Evolutionary conservation across 441 rosid genomes (phyloP).

Genomic region (Erodium moschatum): DNA sequence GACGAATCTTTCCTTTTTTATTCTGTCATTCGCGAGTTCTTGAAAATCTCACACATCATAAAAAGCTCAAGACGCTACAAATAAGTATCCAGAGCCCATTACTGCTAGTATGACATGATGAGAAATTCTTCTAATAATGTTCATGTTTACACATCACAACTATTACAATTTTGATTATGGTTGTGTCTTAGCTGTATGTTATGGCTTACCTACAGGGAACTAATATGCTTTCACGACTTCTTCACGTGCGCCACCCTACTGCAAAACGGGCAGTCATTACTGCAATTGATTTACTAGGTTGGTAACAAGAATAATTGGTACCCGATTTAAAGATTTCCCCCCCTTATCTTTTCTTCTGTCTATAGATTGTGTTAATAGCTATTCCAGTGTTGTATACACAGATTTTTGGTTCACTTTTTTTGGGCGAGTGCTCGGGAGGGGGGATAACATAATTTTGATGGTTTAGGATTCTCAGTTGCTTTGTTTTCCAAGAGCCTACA

Average conservation of each 20-base stretch:
- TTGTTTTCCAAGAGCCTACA: not conserved
- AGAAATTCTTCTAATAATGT: not conserved
- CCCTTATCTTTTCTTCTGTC: no score
- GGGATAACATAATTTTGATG: not conserved
- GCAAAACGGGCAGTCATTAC: conserved; percentile 99
- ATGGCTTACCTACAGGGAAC: conserved; percentile 68
- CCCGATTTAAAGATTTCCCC: no score
- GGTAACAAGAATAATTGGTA: conserved; percentile 15
- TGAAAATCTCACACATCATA: not conserved
- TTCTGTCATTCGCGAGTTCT: not conserved
- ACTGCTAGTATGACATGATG: not conserved
- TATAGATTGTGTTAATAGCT: no score
- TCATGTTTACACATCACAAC: not conserved
- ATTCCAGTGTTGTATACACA: no score
- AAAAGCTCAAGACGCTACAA: not conserved
- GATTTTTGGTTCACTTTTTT: no score
- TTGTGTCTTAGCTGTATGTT: conserved; percentile 2
- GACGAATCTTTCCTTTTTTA: not conserved
- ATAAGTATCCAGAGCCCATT: conserved; percentile 1
- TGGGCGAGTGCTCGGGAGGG: not conserved
- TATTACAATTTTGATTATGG: not conserved
- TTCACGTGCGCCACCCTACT: conserved; percentile 84
- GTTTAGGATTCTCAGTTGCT: not conserved
- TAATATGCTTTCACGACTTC: conserved; percentile 97
- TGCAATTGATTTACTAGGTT: conserved; percentile 96